Percentiles rank a stretch among this genome's conserved stretches.
phyloP scores from a whole-genome alignment of 345 rosid genomes.

The Erysimum cheiranthoides region DNA sequence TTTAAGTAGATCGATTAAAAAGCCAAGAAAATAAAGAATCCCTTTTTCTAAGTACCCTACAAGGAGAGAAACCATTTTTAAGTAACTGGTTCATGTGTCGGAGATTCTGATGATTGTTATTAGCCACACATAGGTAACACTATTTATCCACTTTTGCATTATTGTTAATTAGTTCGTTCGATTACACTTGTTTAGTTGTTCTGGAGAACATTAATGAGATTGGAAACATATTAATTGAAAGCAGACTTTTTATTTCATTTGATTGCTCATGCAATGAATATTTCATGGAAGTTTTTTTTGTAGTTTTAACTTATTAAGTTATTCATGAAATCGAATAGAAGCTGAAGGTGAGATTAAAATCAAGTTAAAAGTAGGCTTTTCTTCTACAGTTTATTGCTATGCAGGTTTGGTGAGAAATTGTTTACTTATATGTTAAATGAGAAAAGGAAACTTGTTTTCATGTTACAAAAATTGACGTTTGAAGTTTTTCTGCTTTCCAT shows the following conservation, averaged over 20 bases:
- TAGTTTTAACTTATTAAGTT: neutral
- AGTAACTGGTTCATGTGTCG: conserved; percentile 12
- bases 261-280: conserved; percentile 32
- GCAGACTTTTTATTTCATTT: neutral
- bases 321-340: neutral
- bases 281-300: neutral
- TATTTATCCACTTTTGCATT: conserved; percentile 18
- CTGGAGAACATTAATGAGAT: neutral
- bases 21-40: neutral
- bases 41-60: neutral
- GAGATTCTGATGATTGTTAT: conserved; percentile 30
- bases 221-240: neutral
- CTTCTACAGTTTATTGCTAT: neutral
- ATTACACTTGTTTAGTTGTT: conserved; percentile 14
- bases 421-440: neutral
- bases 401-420: neutral
- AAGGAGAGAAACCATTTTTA: conserved; percentile 10
- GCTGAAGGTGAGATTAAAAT: neutral
- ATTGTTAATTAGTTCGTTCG: neutral
- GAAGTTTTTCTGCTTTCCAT: neutral
- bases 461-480: neutral
- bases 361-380: neutral
- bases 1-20: neutral
- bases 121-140: conserved; percentile 29
- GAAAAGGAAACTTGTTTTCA: neutral